These are phyloP conservation scores for Castanea mollissima DNA, from an alignment of 306 rosid genomes.

Conservation along the genomic window DNA sequence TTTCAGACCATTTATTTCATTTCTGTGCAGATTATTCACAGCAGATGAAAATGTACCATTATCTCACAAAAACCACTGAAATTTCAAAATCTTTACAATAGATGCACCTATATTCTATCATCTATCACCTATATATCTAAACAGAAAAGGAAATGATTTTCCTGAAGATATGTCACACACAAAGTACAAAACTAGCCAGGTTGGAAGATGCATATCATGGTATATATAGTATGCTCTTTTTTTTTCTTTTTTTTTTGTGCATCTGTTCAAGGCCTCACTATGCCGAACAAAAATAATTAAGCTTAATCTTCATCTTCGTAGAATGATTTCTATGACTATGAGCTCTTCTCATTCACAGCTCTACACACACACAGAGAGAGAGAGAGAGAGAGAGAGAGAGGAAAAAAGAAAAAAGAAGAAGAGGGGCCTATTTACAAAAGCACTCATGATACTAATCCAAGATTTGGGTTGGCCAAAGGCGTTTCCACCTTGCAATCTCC, in stretches of 20 bases:
- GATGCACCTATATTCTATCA: neutral
- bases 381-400: neutral
- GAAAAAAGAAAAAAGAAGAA: neutral
- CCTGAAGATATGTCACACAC: neutral
- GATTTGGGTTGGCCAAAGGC: conserved; percentile 57
- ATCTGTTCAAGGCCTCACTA: neutral
- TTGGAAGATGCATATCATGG: neutral
- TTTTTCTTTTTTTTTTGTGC: neutral
- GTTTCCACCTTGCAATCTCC: conserved; percentile 75
- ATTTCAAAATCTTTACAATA: neutral
- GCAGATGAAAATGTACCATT: neutral
- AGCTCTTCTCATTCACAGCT: conserved; percentile 10
- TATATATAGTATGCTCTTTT: neutral
- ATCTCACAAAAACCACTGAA: neutral
- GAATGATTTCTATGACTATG: conserved; percentile 6
- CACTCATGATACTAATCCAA: conserved; percentile 31
- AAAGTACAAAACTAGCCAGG: neutral
- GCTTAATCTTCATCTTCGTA: neutral
- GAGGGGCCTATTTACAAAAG: conserved; percentile 22
- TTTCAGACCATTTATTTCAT: neutral
- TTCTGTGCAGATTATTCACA: neutral
- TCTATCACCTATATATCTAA: neutral
- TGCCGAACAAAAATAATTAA: neutral
- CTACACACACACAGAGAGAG: no score
- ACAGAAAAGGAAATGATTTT: neutral